Conservation (phyloP, 305 asterid species). For the Stenogyne calaminthoides region DNA sequence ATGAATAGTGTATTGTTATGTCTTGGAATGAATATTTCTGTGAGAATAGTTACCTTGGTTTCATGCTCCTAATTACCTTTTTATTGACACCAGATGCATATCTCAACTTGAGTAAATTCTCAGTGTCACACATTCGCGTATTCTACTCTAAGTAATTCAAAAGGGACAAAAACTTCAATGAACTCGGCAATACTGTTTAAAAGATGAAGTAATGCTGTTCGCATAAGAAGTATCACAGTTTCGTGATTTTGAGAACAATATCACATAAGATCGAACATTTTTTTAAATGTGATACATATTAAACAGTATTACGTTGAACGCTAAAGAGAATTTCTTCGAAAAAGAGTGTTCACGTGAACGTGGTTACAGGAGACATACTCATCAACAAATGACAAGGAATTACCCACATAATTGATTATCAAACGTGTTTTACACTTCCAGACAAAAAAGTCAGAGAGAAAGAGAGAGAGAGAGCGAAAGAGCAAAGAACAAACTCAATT, state of each 20-base stretch:
- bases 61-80: neutral
- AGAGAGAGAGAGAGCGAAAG: neutral
- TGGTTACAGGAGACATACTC: no score
- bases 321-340: no score
- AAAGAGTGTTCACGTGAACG: no score
- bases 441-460: neutral
- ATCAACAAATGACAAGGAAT: neutral
- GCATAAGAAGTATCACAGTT: neutral
- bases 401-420: neutral
- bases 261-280: neutral
- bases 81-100: neutral
- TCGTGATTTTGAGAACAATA: no score
- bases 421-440: neutral
- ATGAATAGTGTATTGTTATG: neutral
- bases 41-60: neutral
- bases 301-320: no score
- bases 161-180: no score
- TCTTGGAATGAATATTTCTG: neutral
- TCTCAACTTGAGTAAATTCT: neutral
- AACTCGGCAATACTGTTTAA: no score
- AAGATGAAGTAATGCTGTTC: no score
- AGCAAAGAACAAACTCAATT: slow-evolving; percentile 5
- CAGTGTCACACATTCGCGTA: neutral
- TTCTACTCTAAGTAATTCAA: neutral
- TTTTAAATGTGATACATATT: neutral